Conservation (phyloP, 257 asterid species). For the Jacaranda copaia region DNA sequence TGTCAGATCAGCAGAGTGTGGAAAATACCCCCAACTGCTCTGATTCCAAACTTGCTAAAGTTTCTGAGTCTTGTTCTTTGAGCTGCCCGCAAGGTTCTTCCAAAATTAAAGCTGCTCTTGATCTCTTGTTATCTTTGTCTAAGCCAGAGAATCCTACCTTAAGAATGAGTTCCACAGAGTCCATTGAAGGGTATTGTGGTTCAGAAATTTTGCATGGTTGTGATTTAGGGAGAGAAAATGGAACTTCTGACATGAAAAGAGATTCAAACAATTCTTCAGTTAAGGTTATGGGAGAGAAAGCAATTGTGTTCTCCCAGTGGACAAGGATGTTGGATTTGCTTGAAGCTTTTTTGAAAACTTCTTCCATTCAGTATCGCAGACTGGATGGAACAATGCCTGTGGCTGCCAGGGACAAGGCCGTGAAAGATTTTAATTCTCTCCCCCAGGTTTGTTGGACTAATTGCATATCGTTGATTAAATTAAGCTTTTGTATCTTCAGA, state of each 20-base stretch:
- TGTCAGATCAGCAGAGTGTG: slow-evolving; percentile 52
- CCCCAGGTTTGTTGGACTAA: slow-evolving; percentile 73
- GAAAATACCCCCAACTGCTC: slow-evolving; percentile 47
- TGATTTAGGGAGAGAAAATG: slow-evolving; percentile 34
- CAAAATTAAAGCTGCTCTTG: slow-evolving; percentile 87
- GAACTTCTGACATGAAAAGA: slow-evolving; percentile 33
- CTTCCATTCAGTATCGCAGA: slow-evolving; percentile 81
- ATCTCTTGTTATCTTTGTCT: slow-evolving; percentile 68
- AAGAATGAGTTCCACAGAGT: slow-evolving; percentile 16
- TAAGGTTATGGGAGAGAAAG: slow-evolving; percentile 72
- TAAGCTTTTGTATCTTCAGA: slow-evolving; percentile 4
- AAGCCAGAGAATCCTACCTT: slow-evolving; percentile 44
- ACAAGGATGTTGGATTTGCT: slow-evolving; percentile 98
- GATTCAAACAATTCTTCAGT: slow-evolving; percentile 35
- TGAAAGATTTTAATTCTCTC: slow-evolving; percentile 85
- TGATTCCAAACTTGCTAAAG: slow-evolving; percentile 46
- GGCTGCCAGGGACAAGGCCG: slow-evolving; percentile 91
- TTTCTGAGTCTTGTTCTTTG: slow-evolving; percentile 46
- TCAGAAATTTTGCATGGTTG: slow-evolving; percentile 28
- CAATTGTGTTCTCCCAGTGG: slow-evolving; percentile 98
- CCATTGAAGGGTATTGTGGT: slow-evolving; percentile 13
- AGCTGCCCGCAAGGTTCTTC: slow-evolving; percentile 71
- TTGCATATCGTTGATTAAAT: slow-evolving; percentile 25
- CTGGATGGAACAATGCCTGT: slow-evolving; percentile 98
- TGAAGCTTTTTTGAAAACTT: slow-evolving; percentile 71